Conservation (phyloP, 2,329 filamentous ascomycete genomes). For the Biscogniauxia mediterranea region DNA sequence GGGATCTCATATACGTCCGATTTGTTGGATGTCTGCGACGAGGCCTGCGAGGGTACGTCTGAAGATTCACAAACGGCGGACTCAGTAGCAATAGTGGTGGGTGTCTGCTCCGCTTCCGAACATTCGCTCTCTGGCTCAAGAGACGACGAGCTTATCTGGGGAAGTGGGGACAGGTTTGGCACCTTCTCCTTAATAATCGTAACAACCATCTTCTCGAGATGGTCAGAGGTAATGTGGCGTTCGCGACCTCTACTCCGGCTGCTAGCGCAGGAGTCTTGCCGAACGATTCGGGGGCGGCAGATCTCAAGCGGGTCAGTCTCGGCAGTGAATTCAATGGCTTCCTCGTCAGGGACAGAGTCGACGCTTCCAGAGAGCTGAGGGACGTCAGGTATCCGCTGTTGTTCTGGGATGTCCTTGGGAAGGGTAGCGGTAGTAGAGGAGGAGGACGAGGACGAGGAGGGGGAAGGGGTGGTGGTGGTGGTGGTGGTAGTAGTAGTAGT, state of each 20-base stretch:
- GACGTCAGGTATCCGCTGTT: constrained; percentile 49
- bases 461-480: not conserved
- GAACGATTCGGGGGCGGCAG: constrained; percentile 64
- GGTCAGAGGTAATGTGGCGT: constrained; percentile 88
- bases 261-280: constrained; percentile 68
- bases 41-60: constrained; percentile 13
- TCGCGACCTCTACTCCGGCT: constrained; percentile 72
- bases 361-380: constrained; percentile 76
- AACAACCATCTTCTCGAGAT: constrained; percentile 90
- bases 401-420: constrained; percentile 49
- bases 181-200: constrained; percentile 89
- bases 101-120: constrained; percentile 58
- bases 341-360: constrained; percentile 71
- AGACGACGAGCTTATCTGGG: constrained; percentile 38
- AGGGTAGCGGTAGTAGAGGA: constrained; percentile 41
- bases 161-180: constrained; percentile 56
- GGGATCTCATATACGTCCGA: constrained; percentile 47
- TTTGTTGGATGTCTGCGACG: constrained; percentile 39
- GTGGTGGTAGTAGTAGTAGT: constrained; percentile 32
- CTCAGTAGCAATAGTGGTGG: constrained; percentile 34
- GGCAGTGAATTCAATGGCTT: constrained; percentile 56
- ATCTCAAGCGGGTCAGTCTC: constrained; percentile 58
- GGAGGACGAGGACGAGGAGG: constrained; percentile 7
- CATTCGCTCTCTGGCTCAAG: constrained; percentile 47
- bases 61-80: constrained; percentile 25